Evolutionary conservation across 192 early-diverging fungal species (phyloP).

Genomic region (Jimgerdemannia lactiflua): DNA sequence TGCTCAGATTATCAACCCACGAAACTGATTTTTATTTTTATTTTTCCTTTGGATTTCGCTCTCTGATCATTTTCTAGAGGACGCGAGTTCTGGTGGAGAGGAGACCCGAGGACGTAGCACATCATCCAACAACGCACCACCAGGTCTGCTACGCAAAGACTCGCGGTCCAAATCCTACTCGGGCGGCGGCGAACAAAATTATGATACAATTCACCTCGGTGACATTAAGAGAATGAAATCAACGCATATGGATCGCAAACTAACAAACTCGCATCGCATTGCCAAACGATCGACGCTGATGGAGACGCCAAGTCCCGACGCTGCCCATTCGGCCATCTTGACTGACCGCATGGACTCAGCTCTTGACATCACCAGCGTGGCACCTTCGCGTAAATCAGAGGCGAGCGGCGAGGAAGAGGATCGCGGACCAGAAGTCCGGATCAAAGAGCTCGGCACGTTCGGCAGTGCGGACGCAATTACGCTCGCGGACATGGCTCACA

Average conservation of each 20-base stretch:
- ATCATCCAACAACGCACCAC: slow-evolving; percentile 19
- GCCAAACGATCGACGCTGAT: slow-evolving; percentile 52
- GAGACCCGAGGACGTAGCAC: background rate
- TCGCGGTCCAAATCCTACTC: slow-evolving; percentile 45
- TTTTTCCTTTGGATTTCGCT: too few species aligned
- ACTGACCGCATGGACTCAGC: background rate
- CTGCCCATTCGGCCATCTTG: background rate
- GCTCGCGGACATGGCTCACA: slow-evolving; percentile 19
- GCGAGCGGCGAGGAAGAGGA: background rate
- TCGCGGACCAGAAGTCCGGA: background rate
- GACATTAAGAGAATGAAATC: slow-evolving; percentile 61
- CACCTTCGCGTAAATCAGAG: too few species aligned
- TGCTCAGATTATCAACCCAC: too few species aligned
- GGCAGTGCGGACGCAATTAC: slow-evolving; percentile 21
- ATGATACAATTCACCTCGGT: slow-evolving; percentile 41
- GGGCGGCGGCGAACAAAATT: slow-evolving; percentile 31
- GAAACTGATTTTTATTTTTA: too few species aligned
- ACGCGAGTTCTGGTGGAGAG: too few species aligned
- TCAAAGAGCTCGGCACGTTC: background rate
- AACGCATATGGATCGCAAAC: slow-evolving; percentile 46
- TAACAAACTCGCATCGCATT: slow-evolving; percentile 44
- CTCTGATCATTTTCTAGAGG: too few species aligned
- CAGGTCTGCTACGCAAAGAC: slow-evolving; percentile 30
- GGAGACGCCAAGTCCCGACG: slow-evolving; percentile 9
- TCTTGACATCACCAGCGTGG: too few species aligned